Percentiles rank a stretch among this genome's conserved stretches.
phyloP scores from a whole-genome alignment of 2,329 filamentous ascomycete species.

The Chaetomium olivaceum region DNA sequence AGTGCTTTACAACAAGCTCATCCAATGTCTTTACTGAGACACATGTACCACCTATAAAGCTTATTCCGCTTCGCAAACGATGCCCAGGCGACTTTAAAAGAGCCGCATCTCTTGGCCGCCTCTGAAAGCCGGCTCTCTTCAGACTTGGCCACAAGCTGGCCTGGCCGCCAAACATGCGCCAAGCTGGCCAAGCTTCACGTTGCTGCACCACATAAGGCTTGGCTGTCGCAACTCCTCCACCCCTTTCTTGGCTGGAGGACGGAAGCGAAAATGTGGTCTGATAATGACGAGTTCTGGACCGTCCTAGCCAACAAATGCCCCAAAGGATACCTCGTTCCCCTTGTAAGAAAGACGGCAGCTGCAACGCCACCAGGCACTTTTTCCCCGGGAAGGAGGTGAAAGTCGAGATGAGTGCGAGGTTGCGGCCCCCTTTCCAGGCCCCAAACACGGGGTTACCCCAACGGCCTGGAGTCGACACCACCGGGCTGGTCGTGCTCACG shows the following conservation, averaged over 20 bases:
- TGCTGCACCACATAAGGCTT: conserved; percentile 5
- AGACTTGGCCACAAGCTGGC: conserved; percentile 5
- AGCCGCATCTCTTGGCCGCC: not conserved
- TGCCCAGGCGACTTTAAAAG: not conserved
- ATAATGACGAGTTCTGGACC: not conserved
- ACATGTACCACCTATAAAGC: not conserved
- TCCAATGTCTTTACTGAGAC: not conserved
- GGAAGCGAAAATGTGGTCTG: not conserved
- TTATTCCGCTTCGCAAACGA: not conserved
- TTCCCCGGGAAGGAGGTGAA: not conserved
- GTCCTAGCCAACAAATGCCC: not conserved
- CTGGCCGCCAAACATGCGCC: not conserved
- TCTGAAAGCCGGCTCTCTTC: not conserved
- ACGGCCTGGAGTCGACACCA: conserved; percentile 9
- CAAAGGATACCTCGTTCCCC: not conserved
- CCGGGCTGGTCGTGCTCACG: not conserved
- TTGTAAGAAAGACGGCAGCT: not conserved
- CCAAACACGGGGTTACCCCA: conserved; percentile 22
- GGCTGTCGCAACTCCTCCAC: conserved; percentile 16
- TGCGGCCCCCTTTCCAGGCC: not conserved
- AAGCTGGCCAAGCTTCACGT: conserved; percentile 12
- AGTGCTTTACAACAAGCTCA: no score
- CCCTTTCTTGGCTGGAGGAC: conserved; percentile 13
- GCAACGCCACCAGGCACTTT: not conserved
- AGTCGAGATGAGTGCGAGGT: not conserved